Conservation (phyloP, 352 stramenopile genomes). For the Globisporangium yorkense region DNA sequence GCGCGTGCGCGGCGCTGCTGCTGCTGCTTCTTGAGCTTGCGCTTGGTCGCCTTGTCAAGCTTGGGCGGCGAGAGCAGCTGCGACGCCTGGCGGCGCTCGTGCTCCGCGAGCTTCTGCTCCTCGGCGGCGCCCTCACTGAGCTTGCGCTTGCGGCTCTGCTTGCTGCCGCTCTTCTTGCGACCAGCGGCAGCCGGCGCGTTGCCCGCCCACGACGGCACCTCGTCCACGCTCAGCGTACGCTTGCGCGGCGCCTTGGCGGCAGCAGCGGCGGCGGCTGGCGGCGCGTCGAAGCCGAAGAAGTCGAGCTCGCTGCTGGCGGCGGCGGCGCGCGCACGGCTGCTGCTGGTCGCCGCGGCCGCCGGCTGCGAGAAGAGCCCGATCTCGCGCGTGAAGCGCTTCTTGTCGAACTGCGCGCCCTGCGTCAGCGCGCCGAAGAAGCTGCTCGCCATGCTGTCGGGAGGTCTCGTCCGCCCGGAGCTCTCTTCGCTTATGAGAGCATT, state of each 20-base stretch:
- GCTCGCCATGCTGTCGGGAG: constrained; percentile 35
- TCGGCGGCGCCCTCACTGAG: constrained; percentile 75
- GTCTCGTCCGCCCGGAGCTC: background rate
- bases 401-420: constrained; percentile 63
- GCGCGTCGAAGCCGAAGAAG: constrained; percentile 73
- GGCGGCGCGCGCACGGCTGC: constrained; percentile 14
- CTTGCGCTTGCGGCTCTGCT: constrained; percentile 75
- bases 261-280: constrained; percentile 6
- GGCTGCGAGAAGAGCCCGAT: constrained; percentile 56
- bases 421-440: constrained; percentile 70
- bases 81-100: constrained; percentile 65
- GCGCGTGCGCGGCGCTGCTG: constrained; percentile 31
- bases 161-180: constrained; percentile 46
- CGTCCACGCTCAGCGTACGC: constrained; percentile 67
- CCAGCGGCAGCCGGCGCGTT: constrained; percentile 16
- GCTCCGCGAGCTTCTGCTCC: constrained; percentile 58
- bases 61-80: constrained; percentile 55
- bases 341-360: constrained; percentile 9
- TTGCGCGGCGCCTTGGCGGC: constrained; percentile 25
- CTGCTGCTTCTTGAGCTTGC: constrained; percentile 40
- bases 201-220: constrained; percentile 59
- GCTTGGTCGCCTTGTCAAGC: constrained; percentile 29
- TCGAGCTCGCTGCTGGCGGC: constrained; percentile 51
- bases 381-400: constrained; percentile 45
- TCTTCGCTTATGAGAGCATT: background rate